Base-by-base conservation (phyloP, 306 rosid species). In the Boehmeria nivea region DNA sequence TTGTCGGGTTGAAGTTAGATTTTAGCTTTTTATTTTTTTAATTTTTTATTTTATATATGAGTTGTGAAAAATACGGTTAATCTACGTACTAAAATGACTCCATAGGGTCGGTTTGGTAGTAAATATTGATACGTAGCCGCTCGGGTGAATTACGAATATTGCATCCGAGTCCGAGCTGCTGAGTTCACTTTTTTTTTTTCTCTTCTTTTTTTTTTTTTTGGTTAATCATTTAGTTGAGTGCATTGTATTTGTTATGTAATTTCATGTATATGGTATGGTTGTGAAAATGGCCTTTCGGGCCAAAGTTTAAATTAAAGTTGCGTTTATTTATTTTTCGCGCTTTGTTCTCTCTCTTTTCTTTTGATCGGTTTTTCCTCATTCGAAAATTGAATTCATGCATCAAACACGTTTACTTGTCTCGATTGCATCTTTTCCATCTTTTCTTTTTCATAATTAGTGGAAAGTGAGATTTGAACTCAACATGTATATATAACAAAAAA, bases 161-260 rank as follows among this genome's bases (percentile, higher is more conserved):
- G 14, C 43, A 33, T 19, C 47, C 61, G 61, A 15, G 47, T 56
- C 61, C 40, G 61, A 56, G 61, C 61, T 56, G 61, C 61, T 12
- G 33, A 56, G 46, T n/a, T n/a, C n/a, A n/a, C 28, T 36, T 56
- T 56, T 56, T 22, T 38, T 56, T 55, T 54, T 14, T 34, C 20
- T 13, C 1, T 3, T 19, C 12, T 34, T 34, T 54, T 37, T 33
- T 18, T 17, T 54, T 34, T 54, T 25, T 28, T 54, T 16, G 10
- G 10, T n/a, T 44, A 44, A 44, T 26, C 12, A 31, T 36, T 56
- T 37, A 56, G 48, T 20, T 37, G 47, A 56, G 47, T 38, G 33
- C n/a, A 20, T 20, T 39, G 8, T 56, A 15, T 20, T 20, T 22
- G 12, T 38, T 12, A 37, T 37, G 48, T 56, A 38, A 38, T 56